A percentile compares a stretch with the other conserved stretches of the same genome.
phyloP scores from a whole-genome alignment of 108 stramenopile species.

The Cyclotella distinguenda region DNA sequence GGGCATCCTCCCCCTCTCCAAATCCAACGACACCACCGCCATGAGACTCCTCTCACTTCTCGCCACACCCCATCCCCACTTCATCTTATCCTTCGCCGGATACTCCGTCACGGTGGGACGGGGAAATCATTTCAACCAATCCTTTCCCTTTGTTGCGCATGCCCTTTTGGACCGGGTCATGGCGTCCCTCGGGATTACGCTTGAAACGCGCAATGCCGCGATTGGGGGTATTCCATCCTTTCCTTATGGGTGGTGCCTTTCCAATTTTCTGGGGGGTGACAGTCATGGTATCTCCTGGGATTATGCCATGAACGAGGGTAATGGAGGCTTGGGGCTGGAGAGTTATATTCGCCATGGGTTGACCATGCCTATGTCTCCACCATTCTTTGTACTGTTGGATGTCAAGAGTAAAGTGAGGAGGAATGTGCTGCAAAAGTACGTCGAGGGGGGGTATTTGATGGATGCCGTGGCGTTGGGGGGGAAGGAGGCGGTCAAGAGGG shows the following conservation, averaged over 20 bases:
- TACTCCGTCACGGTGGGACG: constrained; percentile 85
- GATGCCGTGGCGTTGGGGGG: constrained; percentile 67
- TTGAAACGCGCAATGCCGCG: constrained; percentile 75
- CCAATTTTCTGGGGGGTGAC: constrained; percentile 72
- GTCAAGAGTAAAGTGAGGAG: constrained; percentile 45
- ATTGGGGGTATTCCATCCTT: constrained; percentile 88
- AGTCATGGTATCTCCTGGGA: constrained; percentile 80
- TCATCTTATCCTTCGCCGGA: constrained; percentile 70
- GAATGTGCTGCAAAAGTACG: constrained; percentile 57
- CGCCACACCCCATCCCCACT: constrained; percentile 7
- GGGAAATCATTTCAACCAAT: constrained; percentile 79
- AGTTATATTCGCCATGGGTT: constrained; percentile 71
- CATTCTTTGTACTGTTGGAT: constrained; percentile 77
- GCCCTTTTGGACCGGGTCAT: constrained; percentile 43
- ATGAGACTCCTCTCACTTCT: neutral
- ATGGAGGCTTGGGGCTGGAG: constrained; percentile 61
- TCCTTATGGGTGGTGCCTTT: constrained; percentile 86
- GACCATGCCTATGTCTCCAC: constrained; percentile 43
- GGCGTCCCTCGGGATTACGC: constrained; percentile 45
- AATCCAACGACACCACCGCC: neutral
- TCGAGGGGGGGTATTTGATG: constrained; percentile 47
- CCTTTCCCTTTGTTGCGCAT: constrained; percentile 75
- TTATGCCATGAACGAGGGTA: constrained; percentile 85
- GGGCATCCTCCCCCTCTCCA: constrained; percentile 1
- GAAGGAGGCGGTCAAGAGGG: constrained; percentile 48